These are phyloP conservation scores for Fonsecaea pedrosoi DNA, from an alignment of 2,329 filamentous ascomycete species.

Conservation along the genomic window DNA sequence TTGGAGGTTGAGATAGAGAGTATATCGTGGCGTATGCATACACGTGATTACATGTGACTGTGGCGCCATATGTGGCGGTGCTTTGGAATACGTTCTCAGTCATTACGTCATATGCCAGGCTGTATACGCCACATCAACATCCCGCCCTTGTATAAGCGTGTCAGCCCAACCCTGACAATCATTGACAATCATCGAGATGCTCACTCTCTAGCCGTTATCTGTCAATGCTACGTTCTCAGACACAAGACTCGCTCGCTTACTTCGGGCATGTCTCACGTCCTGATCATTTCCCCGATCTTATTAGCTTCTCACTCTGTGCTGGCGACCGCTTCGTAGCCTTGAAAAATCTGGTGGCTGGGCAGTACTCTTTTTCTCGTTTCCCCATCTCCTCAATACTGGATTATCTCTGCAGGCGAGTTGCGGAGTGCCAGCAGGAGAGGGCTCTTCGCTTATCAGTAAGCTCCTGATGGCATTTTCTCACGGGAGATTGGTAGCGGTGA, in stretches of 20 bases:
- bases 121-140: neutral
- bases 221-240: slow-evolving; percentile 10
- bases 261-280: slow-evolving; percentile 24
- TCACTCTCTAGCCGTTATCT: slow-evolving; percentile 14
- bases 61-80: neutral
- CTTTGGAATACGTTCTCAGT: neutral
- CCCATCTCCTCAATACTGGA: slow-evolving; percentile 10
- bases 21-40: neutral
- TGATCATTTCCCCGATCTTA: neutral
- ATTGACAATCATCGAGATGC: neutral
- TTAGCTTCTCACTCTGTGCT: neutral
- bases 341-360: slow-evolving; percentile 1
- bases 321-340: neutral
- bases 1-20: neutral
- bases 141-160: neutral
- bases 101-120: neutral
- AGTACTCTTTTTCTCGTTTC: neutral
- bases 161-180: neutral
- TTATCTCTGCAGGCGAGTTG: slow-evolving; percentile 12
- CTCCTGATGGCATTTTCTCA: slow-evolving; percentile 11
- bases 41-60: neutral
- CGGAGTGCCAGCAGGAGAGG: neutral
- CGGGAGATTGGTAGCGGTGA: slow-evolving; percentile 2
- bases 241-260: slow-evolving; percentile 6
- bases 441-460: neutral